These are phyloP conservation scores for Nidularia pulvinata DNA, from an alignment of 768 basidiomycete species.

Conservation along the genomic window DNA sequence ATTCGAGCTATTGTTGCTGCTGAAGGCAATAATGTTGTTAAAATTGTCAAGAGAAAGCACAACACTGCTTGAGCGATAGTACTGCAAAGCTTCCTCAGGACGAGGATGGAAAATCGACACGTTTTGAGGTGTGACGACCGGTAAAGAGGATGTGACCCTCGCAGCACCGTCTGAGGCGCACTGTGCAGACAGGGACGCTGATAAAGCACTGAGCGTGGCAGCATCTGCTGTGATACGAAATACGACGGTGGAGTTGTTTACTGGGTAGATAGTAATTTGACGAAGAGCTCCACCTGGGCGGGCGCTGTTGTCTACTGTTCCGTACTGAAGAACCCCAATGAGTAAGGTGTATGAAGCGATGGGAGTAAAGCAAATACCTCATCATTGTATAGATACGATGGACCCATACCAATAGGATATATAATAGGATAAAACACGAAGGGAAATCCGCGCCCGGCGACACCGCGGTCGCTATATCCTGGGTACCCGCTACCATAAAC, in stretches of 20 bases:
- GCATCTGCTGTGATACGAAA: conserved; percentile 51
- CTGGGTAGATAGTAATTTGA: conserved; percentile 37
- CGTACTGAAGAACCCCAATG: conserved; percentile 18
- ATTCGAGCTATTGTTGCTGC: neutral
- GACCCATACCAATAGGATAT: conserved; percentile 20
- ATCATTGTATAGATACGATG: conserved; percentile 18
- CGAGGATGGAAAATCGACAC: conserved; percentile 12
- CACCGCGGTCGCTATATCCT: conserved; percentile 38
- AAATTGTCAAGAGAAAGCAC: conserved; percentile 56
- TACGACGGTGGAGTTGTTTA: conserved; percentile 30
- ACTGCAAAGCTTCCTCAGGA: conserved; percentile 50
- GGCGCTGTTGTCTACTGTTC: conserved; percentile 33
- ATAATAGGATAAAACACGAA: conserved; percentile 63
- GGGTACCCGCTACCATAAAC: conserved; percentile 64
- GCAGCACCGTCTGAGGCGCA: conserved; percentile 28
- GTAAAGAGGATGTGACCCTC: conserved; percentile 14
- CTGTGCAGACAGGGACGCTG: conserved; percentile 31
- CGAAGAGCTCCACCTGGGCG: conserved; percentile 49
- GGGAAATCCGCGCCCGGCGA: conserved; percentile 48
- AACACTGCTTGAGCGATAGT: conserved; percentile 58
- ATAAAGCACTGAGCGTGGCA: conserved; percentile 43
- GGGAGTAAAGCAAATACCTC: conserved; percentile 29
- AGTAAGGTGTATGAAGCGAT: neutral
- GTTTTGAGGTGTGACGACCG: neutral
- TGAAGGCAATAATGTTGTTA: conserved; percentile 49